A percentile compares a stretch with the other conserved stretches of the same genome.
These are phyloP conservation scores for Dendrostoma leiphaemia DNA, from an alignment of 2,329 filamentous ascomycete genomes.

Conservation along the genomic window DNA sequence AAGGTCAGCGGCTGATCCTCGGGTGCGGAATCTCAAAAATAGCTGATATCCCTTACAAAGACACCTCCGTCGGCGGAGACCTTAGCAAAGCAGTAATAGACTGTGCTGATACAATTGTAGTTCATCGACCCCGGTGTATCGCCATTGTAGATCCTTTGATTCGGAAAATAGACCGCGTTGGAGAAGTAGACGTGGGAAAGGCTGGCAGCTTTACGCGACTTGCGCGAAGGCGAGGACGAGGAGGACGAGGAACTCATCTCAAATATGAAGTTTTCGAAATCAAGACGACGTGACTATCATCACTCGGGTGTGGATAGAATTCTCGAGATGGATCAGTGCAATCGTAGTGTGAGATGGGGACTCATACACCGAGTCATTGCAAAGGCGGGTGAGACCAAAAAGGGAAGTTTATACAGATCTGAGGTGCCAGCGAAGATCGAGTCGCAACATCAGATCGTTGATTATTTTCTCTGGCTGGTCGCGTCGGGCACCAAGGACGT, in stretches of 20 bases:
- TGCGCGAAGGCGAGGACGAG: conserved; percentile 41
- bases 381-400: conserved; percentile 1
- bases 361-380: conserved; percentile 4
- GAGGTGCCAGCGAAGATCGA: conserved; percentile 1
- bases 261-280: neutral
- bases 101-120: conserved; percentile 73
- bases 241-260: neutral
- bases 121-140: conserved; percentile 73
- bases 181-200: conserved; percentile 53
- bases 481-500: conserved; percentile 15
- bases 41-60: conserved; percentile 56
- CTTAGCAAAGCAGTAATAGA: conserved; percentile 81
- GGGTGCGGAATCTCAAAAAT: neutral
- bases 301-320: too few species aligned
- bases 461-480: too few species aligned
- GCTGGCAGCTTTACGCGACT: conserved; percentile 44
- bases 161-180: conserved; percentile 86
- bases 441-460: neutral
- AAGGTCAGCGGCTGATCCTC: neutral
- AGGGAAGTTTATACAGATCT: conserved; percentile 9
- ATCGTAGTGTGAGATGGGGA: neutral
- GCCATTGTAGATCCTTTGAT: conserved; percentile 69
- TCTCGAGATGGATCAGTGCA: neutral
- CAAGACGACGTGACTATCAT: too few species aligned
- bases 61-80: conserved; percentile 70